phyloP scores from a whole-genome alignment of 306 rosid species.

The Begonia loranthoides region DNA sequence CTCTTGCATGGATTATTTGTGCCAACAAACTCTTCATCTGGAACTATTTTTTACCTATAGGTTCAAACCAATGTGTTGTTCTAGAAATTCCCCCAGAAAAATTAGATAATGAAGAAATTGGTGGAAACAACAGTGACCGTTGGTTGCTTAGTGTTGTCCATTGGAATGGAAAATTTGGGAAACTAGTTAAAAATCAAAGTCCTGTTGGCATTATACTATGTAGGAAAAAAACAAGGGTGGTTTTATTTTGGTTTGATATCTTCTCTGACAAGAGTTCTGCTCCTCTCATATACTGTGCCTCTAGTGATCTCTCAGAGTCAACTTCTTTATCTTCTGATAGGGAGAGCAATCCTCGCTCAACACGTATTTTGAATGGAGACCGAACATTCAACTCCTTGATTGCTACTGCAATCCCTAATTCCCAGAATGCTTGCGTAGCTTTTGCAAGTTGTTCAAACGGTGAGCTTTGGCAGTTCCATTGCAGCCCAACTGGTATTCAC shows the following conservation, averaged over 20 bases:
- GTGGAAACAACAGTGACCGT: conserved; percentile 23
- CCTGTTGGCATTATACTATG: conserved; percentile 56
- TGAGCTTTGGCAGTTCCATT: conserved; percentile 71
- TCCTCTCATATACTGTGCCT: conserved; percentile 40
- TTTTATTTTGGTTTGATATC: conserved; percentile 70
- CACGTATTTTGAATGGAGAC: conserved; percentile 23
- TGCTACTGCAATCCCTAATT: conserved; percentile 47
- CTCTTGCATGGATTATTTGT: conserved; percentile 74
- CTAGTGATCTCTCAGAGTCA: conserved; percentile 41
- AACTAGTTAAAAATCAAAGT: conserved; percentile 32
- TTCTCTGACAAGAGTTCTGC: conserved; percentile 30
- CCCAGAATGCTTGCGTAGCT: conserved; percentile 35
- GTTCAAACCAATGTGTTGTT: conserved; percentile 43
- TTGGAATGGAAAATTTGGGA: conserved; percentile 32
- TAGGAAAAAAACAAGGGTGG: conserved; percentile 40
- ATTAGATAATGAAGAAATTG: conserved; percentile 23
- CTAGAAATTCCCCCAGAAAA: conserved; percentile 49
- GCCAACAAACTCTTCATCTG: conserved; percentile 60
- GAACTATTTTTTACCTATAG: conserved; percentile 57
- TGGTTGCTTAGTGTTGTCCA: conserved; percentile 71
- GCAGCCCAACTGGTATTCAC: conserved; percentile 50
- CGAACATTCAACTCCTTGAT: conserved; percentile 54
- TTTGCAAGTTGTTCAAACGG: conserved; percentile 74
- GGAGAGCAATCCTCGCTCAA: conserved; percentile 27
- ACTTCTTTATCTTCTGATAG: conserved; percentile 23